Evolutionary conservation across 805 yeast genomes (phyloP).

Genomic region (Suhomyces vadensis): DNA sequence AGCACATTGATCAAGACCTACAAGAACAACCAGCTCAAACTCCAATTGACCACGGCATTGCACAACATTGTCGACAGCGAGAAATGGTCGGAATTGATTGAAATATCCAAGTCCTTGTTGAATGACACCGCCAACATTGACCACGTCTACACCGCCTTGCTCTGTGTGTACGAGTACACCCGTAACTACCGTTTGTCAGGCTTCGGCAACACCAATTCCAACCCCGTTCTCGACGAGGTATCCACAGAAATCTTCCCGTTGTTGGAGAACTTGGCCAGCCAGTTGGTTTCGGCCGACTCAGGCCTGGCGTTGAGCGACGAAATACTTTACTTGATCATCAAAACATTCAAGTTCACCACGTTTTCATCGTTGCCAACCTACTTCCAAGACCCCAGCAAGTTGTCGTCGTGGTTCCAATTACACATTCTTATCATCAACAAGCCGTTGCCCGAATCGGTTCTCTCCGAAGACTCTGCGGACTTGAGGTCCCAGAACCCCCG

Average conservation of each 20-base stretch:
- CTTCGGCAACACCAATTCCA: constrained; percentile 44
- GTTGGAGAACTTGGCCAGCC: constrained; percentile 32
- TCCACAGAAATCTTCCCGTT: constrained; percentile 37
- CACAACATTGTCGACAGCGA: constrained; percentile 53
- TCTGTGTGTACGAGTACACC: constrained; percentile 42
- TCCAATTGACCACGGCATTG: constrained; percentile 59
- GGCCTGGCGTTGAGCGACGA: constrained; percentile 22
- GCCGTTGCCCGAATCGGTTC: constrained; percentile 37
- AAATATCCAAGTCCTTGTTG: constrained; percentile 45
- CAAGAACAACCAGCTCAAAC: constrained; percentile 43
- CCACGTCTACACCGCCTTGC: constrained; percentile 41
- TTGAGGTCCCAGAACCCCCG: constrained; percentile 41
- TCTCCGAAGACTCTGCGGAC: constrained; percentile 33
- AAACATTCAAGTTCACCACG: constrained; percentile 43
- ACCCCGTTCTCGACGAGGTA: constrained; percentile 43
- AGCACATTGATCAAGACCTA: constrained; percentile 43
- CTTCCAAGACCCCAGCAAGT: constrained; percentile 33
- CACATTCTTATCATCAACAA: constrained; percentile 41
- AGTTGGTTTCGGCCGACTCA: constrained; percentile 26
- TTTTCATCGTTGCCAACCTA: constrained; percentile 40
- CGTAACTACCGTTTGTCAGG: constrained; percentile 42
- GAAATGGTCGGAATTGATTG: constrained; percentile 45
- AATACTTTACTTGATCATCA: constrained; percentile 41
- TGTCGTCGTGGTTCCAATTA: constrained; percentile 44
- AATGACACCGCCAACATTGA: constrained; percentile 36